Evolutionary conservation across 805 yeast genomes (phyloP).

Genomic region (Hanseniaspora osmophila): DNA sequence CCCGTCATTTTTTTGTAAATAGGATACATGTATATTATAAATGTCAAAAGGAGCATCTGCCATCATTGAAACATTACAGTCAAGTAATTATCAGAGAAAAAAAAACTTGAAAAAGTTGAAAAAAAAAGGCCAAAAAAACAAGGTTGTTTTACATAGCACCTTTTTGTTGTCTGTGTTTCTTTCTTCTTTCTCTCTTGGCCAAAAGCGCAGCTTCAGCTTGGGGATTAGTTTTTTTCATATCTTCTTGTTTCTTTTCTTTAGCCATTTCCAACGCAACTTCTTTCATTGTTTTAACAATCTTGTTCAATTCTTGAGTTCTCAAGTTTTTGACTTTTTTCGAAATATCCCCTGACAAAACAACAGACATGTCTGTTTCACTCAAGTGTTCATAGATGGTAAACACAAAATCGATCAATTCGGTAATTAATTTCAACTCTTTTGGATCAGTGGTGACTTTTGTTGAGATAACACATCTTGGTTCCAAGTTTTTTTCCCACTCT

Average conservation of each 20-base stretch:
- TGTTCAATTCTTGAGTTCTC: conserved; percentile 60
- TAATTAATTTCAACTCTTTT: conserved; percentile 35
- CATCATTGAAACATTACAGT: not conserved
- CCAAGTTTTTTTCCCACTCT: conserved; percentile 41
- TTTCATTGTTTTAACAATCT: conserved; percentile 57
- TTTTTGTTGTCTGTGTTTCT: not conserved
- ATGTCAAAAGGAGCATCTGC: too few species aligned
- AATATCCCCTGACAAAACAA: conserved; percentile 53
- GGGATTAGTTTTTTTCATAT: conserved; percentile 63
- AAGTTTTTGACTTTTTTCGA: conserved; percentile 61
- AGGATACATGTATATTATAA: too few species aligned
- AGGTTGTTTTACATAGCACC: not conserved
- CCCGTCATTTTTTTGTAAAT: too few species aligned
- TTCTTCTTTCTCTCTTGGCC: conserved; percentile 64
- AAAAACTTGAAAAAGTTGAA: not conserved
- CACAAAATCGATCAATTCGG: conserved; percentile 38
- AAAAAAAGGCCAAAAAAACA: not conserved
- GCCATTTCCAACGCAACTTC: conserved; percentile 51
- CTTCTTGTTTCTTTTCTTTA: conserved; percentile 58
- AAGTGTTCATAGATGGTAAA: conserved; percentile 47
- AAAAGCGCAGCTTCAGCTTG: conserved; percentile 64
- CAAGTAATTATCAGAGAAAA: not conserved
- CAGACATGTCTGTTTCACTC: conserved; percentile 31
- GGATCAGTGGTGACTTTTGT: conserved; percentile 36
- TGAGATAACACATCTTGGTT: conserved; percentile 38